A percentile compares a stretch with the other conserved stretches of the same genome.
Conservation (phyloP, 2,329 filamentous ascomycete genomes). For the Claviceps lovelessii region DNA sequence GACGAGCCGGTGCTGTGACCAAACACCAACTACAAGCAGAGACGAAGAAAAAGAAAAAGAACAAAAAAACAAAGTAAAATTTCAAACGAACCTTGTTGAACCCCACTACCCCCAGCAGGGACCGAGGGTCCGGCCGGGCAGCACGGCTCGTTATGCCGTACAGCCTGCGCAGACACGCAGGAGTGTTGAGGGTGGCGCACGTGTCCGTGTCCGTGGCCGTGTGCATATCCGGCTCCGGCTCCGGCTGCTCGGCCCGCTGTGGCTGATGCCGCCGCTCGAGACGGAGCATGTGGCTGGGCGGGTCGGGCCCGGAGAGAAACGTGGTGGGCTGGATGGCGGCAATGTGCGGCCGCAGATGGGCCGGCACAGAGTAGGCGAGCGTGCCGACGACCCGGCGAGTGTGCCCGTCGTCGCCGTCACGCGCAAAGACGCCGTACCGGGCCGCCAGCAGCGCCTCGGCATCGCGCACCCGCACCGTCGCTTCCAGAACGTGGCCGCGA, state of each 20-base stretch:
- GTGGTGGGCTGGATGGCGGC: slow-evolving; percentile 37
- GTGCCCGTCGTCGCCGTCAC: slow-evolving; percentile 16
- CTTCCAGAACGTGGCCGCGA: slow-evolving; percentile 26
- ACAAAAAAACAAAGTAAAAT: no score
- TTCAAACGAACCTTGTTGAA: slow-evolving; percentile 23
- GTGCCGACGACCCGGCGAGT: slow-evolving; percentile 27
- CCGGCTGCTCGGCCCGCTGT: not conserved
- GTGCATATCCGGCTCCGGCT: no score
- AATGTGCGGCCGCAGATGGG: slow-evolving; percentile 15
- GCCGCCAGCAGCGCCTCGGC: slow-evolving; percentile 33
- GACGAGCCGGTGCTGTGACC: not conserved
- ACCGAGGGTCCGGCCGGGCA: slow-evolving; percentile 42
- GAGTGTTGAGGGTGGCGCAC: slow-evolving; percentile 27
- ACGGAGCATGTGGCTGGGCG: not conserved
- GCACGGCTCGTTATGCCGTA: slow-evolving; percentile 33
- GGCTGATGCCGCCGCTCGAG: not conserved
- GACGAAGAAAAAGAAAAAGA: no score
- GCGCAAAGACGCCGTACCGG: slow-evolving; percentile 24
- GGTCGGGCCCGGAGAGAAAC: slow-evolving; percentile 9
- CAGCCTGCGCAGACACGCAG: slow-evolving; percentile 28
- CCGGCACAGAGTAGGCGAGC: slow-evolving; percentile 25
- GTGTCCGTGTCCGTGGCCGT: slow-evolving; percentile 4
- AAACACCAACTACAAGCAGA: no score
- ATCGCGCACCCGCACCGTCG: slow-evolving; percentile 24
- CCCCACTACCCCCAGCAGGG: slow-evolving; percentile 47